Percentiles rank a stretch among this genome's conserved stretches.
phyloP scores from a whole-genome alignment of 148 eudicot genomes.

The Oxyria digyna region DNA sequence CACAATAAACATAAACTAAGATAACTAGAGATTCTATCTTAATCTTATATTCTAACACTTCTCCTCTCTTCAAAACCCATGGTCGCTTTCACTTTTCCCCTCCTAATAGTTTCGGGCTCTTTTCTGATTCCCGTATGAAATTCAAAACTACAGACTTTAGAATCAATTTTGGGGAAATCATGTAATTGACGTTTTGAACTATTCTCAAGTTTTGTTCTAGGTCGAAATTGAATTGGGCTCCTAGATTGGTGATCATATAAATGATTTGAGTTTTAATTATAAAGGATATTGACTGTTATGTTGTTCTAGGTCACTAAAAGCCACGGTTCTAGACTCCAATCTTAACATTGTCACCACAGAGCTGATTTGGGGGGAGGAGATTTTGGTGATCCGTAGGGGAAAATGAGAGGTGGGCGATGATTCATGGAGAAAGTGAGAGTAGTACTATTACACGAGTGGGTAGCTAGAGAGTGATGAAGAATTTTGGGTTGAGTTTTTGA shows the following conservation, averaged over 20 bases:
- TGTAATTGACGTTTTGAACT: background rate
- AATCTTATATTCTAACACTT: no score
- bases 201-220: background rate
- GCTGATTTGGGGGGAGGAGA: slow-evolving; percentile 16
- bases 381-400: slow-evolving; percentile 5
- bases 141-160: background rate
- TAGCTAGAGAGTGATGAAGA: slow-evolving; percentile 1
- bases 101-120: no score
- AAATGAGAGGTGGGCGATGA: slow-evolving; percentile 3
- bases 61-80: background rate
- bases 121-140: background rate
- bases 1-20: no score
- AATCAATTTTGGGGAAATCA: background rate
- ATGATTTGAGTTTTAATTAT: background rate
- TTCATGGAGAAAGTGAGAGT: background rate
- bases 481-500: no score
- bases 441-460: slow-evolving; percentile 2
- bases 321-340: slow-evolving; percentile 68
- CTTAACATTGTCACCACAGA: slow-evolving; percentile 49
- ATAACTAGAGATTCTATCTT: no score
- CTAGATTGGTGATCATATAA: background rate
- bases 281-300: slow-evolving; percentile 2
- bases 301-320: slow-evolving; percentile 61
- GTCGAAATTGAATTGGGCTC: background rate
- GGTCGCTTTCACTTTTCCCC: no score